Evolutionary conservation across 2,329 filamentous ascomycete genomes (phyloP), one percentile per base, ranked within the genome.

Genomic region (Exserohilum rostratum): DNA sequence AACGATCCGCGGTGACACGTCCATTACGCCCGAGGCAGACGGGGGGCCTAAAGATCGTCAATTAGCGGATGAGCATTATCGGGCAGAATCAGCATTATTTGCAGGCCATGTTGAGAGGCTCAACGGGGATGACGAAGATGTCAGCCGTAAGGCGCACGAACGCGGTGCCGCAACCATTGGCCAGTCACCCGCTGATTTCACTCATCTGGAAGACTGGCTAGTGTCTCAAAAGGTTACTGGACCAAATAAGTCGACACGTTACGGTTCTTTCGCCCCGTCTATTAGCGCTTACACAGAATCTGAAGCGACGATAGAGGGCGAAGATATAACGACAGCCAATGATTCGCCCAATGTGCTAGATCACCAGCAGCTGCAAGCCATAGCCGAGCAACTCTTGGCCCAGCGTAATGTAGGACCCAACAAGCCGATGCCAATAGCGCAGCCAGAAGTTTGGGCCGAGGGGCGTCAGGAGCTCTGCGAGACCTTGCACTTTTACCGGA

Each of bases 401-500:
- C 55, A 58, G 39, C 56, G 60, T 9, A 53, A 59, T 3, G 30
- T 31, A 11, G 55, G 48, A 59, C 62, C 71, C 71, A 73, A 31
- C 6, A 73, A 70, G 46, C 73, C 74, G 6, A 43, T 62, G 4
- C 73, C 79, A 6, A 42, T 48, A 15, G 69, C 71, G 15, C 53
- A 69, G 15, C 84, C 85, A 6, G 71, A 76, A 10, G 81, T 85
- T 0, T 89, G 85, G 84, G 80, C 86, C 0, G 76, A 83, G 5
- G 77, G 74, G 31, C 80, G 88, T 3, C 83, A 86, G 53, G 82
- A 82, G 12, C 74, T 91, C 0, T 89, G 84, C 60, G 86, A 90
- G 63, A 80, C 86, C 0, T 66, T 90, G 0, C 79, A 82, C 0
- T 89, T 86, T 72, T 90, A 85, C 70, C 82, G 80, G 12, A 75